Evolutionary conservation across 805 yeast species (phyloP).

Genomic region (Monosporozyma siamensis): DNA sequence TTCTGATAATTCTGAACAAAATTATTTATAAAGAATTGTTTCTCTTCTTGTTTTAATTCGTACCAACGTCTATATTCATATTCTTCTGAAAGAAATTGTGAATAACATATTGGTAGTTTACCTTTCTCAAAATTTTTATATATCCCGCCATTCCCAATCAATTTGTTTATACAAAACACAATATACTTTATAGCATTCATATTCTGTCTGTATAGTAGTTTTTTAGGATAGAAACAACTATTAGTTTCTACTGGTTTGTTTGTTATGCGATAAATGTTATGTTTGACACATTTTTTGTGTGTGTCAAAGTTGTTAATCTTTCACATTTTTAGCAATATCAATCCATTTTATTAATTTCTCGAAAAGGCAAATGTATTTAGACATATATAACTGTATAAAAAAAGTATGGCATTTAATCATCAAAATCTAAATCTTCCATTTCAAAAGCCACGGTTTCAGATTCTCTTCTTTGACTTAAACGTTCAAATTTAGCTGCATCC

Average conservation of each 20-base stretch:
- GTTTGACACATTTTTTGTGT: background rate
- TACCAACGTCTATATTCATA: constrained; percentile 20
- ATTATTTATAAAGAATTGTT: constrained; percentile 18
- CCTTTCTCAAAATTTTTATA: background rate
- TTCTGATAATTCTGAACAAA: constrained; percentile 21
- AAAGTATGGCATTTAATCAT: background rate
- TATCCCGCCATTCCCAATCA: background rate
- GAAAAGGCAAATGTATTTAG: background rate
- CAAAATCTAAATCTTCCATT: background rate
- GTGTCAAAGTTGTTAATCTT: background rate
- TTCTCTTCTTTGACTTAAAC: background rate
- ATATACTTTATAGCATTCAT: background rate
- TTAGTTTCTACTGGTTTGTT: too few species aligned
- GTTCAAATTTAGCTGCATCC: background rate
- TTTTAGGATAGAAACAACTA: background rate
- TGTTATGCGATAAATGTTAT: background rate
- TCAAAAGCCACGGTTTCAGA: background rate
- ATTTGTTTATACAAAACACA: background rate
- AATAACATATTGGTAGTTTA: background rate
- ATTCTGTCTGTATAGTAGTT: background rate
- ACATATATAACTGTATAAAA: background rate
- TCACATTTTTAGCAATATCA: background rate
- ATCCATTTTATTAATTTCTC: background rate
- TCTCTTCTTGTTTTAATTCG: constrained; percentile 17
- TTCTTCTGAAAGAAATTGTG: background rate